Conservation (phyloP, 179 eudicot species). For the Kewa caespitosa region DNA sequence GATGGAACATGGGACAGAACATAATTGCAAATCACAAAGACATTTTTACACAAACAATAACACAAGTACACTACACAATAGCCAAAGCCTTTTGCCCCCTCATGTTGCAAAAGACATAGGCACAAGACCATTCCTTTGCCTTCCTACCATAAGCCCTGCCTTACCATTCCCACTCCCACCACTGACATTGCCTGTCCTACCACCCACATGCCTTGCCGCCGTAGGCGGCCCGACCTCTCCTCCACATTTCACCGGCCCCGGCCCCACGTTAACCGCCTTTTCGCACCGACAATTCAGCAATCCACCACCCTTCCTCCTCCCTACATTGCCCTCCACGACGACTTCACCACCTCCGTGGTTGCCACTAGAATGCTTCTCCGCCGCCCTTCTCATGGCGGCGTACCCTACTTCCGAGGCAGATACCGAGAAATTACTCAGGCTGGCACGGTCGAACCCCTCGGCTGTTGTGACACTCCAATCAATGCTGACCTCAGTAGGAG, state of each 20-base stretch:
- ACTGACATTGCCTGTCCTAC: slow-evolving; percentile 27
- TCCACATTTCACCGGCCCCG: slow-evolving; percentile 44
- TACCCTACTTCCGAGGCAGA: slow-evolving; percentile 53
- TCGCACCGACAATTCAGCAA: slow-evolving; percentile 66
- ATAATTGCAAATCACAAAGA: neutral
- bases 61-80: neutral
- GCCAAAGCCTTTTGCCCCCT: slow-evolving; percentile 10
- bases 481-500: slow-evolving; percentile 84
- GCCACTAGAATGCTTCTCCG: slow-evolving; percentile 5
- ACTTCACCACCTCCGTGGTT: slow-evolving; percentile 10
- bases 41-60: slow-evolving; percentile 7
- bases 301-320: slow-evolving; percentile 18
- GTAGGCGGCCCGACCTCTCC: slow-evolving; percentile 19
- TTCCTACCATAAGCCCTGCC: slow-evolving; percentile 18
- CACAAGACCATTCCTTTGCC: slow-evolving; percentile 26
- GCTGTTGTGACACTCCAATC: slow-evolving; percentile 94
- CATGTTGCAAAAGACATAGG: slow-evolving; percentile 34
- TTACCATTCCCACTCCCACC: slow-evolving; percentile 12
- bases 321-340: slow-evolving; percentile 28
- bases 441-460: slow-evolving; percentile 72
- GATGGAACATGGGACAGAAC: neutral
- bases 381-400: slow-evolving; percentile 26
- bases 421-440: slow-evolving; percentile 57
- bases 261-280: slow-evolving; percentile 77
- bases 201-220: slow-evolving; percentile 33